Conservation (phyloP, 2,329 filamentous ascomycete genomes). For the Xylaria sp. region DNA sequence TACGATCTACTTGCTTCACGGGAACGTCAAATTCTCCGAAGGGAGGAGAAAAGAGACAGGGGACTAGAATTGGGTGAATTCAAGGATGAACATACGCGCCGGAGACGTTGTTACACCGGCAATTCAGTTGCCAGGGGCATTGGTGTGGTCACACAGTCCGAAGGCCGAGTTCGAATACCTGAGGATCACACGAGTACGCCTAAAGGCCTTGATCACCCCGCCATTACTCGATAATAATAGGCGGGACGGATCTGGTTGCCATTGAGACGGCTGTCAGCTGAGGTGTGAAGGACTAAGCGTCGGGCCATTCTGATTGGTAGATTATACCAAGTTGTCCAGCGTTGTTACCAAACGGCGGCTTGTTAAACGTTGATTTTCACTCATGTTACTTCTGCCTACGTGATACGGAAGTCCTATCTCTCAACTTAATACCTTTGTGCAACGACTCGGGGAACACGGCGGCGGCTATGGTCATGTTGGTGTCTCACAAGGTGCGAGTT, state of each 20-base stretch:
- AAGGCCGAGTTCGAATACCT: no score
- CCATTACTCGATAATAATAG: background rate
- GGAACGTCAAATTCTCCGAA: background rate
- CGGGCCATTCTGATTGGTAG: background rate
- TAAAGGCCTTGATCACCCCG: background rate
- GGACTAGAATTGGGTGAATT: background rate
- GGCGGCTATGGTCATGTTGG: background rate
- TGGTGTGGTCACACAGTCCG: no score
- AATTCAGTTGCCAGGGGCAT: background rate
- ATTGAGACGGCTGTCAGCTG: constrained; percentile 8
- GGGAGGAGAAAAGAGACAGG: background rate
- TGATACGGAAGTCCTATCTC: background rate
- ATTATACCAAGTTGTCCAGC: background rate
- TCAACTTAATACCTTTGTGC: background rate
- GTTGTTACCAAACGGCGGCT: background rate
- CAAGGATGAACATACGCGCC: no score
- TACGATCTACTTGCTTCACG: background rate
- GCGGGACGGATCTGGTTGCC: background rate
- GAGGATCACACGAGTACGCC: constrained; percentile 2
- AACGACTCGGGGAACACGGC: constrained; percentile 9
- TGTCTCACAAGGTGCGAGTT: constrained; percentile 4
- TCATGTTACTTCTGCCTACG: background rate
- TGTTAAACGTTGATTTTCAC: background rate
- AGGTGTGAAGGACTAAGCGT: background rate
- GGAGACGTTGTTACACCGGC: background rate